phyloP scores from a whole-genome alignment of 176 grass and related monocot genomes.

The Echinochloa phyllopogon region DNA sequence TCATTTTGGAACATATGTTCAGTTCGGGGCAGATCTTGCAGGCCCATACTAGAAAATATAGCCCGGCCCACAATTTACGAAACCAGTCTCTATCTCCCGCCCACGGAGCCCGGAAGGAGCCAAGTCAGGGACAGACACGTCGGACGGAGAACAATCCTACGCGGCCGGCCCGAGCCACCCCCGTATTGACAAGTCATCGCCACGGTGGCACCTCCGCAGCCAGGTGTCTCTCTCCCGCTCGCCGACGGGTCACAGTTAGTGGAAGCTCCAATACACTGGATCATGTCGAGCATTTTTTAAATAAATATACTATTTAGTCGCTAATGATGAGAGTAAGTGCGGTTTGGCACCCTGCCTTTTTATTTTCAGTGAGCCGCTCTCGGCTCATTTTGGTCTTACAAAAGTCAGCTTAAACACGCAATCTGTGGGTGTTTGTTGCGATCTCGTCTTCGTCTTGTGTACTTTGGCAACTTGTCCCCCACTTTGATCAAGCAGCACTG shows the following conservation, averaged over 20 bases:
- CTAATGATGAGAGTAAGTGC: constrained; percentile 62
- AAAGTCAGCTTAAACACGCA: constrained; percentile 36
- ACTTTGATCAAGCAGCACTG: not conserved
- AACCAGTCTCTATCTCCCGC: not conserved
- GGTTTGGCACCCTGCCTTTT: constrained; percentile 38
- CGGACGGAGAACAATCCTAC: constrained; percentile 8
- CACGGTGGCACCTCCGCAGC: not conserved
- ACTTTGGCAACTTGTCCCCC: not conserved
- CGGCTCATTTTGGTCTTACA: constrained; percentile 8
- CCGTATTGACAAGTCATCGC: constrained; percentile 55
- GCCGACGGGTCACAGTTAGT: constrained; percentile 49
- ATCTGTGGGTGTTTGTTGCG: constrained; percentile 1
- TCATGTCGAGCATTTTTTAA: constrained; percentile 40
- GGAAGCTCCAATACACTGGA: constrained; percentile 53
- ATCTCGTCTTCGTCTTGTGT: not conserved
- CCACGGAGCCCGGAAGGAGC: constrained; percentile 2
- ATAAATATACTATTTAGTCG: not conserved
- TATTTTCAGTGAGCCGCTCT: constrained; percentile 27
- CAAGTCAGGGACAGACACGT: constrained; percentile 28
- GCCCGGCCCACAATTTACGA: not conserved
- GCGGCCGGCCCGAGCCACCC: not conserved
- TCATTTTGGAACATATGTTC: not conserved
- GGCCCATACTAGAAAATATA: not conserved
- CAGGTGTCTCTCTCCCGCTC: constrained; percentile 17
- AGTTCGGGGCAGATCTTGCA: not conserved